These are phyloP conservation scores for Hypoxylon sp. DNA, from an alignment of 2,329 filamentous ascomycete genomes.

Conservation along the genomic window DNA sequence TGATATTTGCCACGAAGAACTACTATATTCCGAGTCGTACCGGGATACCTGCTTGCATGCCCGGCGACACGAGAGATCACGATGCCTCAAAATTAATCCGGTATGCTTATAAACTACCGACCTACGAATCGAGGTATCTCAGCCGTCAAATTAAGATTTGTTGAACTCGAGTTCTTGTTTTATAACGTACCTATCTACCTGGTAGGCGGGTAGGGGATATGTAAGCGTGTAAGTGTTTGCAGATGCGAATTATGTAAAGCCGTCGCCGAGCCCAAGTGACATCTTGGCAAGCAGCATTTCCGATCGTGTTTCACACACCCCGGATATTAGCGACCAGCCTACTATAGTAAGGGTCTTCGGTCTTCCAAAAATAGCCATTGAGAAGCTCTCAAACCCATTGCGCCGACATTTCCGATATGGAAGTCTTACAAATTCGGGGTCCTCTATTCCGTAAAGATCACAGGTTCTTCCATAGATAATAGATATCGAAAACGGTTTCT, in stretches of 20 bases:
- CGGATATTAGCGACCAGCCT: not conserved
- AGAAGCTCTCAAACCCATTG: not conserved
- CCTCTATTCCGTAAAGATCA: not conserved
- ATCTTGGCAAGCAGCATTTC: slow-evolving; percentile 38
- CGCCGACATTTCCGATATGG: not conserved
- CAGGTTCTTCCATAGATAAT: not conserved
- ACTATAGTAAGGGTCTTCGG: not conserved
- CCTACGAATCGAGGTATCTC: not conserved
- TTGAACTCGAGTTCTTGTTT: not conserved
- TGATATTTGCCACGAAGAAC: slow-evolving; percentile 5
- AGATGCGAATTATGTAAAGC: not conserved
- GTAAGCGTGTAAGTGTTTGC: not conserved
- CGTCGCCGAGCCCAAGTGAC: slow-evolving; percentile 1
- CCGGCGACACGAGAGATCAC: not conserved
- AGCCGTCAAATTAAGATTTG: not conserved
- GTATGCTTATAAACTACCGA: not conserved
- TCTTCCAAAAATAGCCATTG: slow-evolving; percentile 5
- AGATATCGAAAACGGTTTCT: slow-evolving; percentile 6
- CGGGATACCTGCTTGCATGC: not conserved
- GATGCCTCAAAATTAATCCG: not conserved
- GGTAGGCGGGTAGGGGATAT: not conserved
- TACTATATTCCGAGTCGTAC: not conserved
- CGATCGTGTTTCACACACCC: slow-evolving; percentile 29
- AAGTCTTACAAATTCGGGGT: not conserved
- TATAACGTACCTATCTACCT: no score